Evolutionary conservation across 1,284 basidiomycete species (phyloP).

Genomic region (Ustanciosporium gigantosporum): DNA sequence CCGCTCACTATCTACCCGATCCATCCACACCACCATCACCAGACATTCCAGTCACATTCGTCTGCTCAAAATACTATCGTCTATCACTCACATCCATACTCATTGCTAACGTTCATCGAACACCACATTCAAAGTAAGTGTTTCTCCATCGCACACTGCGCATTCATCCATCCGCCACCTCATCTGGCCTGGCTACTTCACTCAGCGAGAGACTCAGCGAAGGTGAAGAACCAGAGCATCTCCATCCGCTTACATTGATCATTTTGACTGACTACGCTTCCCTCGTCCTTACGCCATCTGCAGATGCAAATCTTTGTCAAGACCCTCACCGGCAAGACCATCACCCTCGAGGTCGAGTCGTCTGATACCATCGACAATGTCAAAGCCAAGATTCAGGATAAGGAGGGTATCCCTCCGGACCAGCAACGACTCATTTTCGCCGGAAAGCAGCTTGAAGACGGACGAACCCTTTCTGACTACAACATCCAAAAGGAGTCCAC

Average conservation of each 20-base stretch:
- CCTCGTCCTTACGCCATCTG: neutral
- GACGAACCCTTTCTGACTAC: conserved; percentile 59
- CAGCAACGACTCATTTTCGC: conserved; percentile 57
- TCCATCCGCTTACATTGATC: too few species aligned
- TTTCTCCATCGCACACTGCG: neutral
- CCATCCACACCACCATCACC: too few species aligned
- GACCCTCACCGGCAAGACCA: conserved; percentile 59
- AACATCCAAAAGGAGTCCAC: conserved; percentile 99
- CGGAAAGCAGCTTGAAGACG: conserved; percentile 57
- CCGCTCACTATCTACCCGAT: too few species aligned
- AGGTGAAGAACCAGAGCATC: too few species aligned
- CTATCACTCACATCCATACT: too few species aligned
- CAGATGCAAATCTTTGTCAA: conserved; percentile 46
- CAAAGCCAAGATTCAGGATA: conserved; percentile 63
- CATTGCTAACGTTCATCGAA: too few species aligned
- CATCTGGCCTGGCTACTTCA: too few species aligned
- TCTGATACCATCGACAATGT: conserved; percentile 69
- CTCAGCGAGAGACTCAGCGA: too few species aligned
- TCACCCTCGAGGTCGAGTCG: conserved; percentile 61
- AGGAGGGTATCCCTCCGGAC: conserved; percentile 56
- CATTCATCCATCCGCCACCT: neutral
- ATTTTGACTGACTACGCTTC: neutral
- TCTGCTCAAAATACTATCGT: too few species aligned
- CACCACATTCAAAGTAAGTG: too few species aligned
- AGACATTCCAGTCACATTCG: too few species aligned